Evolutionary conservation across 176 grass and related monocot species (phyloP).

Genomic region (Oryza longistaminata): DNA sequence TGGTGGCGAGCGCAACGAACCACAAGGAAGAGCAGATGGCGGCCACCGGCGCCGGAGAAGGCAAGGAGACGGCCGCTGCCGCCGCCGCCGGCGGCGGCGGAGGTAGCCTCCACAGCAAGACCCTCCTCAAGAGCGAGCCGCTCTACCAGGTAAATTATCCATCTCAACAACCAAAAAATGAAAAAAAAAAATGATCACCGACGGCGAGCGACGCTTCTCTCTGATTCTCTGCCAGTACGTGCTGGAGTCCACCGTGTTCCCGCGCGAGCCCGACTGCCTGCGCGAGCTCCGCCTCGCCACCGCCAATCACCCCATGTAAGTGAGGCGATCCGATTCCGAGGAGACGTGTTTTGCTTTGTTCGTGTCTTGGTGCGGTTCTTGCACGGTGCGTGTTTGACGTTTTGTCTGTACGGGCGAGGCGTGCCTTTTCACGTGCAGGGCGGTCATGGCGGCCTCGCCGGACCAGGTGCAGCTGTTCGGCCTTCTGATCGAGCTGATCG

Average conservation of each 20-base stretch:
- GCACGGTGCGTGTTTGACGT: slow-evolving; percentile 19
- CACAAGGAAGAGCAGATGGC: slow-evolving; percentile 21
- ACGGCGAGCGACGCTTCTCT: not conserved
- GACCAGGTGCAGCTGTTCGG: slow-evolving; percentile 67
- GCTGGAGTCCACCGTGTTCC: slow-evolving; percentile 70
- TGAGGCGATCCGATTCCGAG: too few species aligned
- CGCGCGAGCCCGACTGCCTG: slow-evolving; percentile 61
- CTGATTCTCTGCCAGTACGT: slow-evolving; percentile 47
- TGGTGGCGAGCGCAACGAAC: not conserved
- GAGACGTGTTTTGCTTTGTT: not conserved
- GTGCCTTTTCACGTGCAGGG: slow-evolving; percentile 9
- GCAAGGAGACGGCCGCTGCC: not conserved
- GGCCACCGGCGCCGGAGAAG: slow-evolving; percentile 3
- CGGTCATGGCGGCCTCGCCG: slow-evolving; percentile 52
- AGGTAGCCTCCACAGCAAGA: slow-evolving; percentile 44
- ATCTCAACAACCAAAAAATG: not conserved
- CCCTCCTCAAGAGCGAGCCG: slow-evolving; percentile 51
- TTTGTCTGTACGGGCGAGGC: not conserved
- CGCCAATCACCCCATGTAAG: slow-evolving; percentile 45
- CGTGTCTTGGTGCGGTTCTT: not conserved
- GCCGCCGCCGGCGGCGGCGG: not conserved
- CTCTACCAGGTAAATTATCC: slow-evolving; percentile 48
- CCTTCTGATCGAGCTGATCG: slow-evolving; percentile 60
- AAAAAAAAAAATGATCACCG: too few species aligned
- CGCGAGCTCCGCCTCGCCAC: slow-evolving; percentile 73